These are phyloP conservation scores for Eucalyptus melliodora DNA, from an alignment of 345 rosid species.

Conservation along the genomic window DNA sequence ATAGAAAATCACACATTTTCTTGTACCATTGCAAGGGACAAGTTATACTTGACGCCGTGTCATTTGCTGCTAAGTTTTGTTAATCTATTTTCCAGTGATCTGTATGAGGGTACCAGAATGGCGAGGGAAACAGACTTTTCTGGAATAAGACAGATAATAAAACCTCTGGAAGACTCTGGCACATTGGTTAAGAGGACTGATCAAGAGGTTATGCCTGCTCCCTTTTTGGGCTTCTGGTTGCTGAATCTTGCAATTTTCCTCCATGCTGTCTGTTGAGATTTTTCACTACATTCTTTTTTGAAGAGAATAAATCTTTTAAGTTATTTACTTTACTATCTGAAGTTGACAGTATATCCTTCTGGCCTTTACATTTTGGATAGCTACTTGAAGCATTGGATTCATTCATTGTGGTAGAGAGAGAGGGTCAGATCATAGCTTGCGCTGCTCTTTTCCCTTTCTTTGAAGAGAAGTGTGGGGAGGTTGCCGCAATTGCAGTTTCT, in stretches of 20 bases:
- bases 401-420: slow-evolving; percentile 74
- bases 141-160: slow-evolving; percentile 65
- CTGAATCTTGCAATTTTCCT: neutral
- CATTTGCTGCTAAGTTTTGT: neutral
- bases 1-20: neutral
- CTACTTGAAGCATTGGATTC: slow-evolving; percentile 52
- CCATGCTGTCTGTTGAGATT: neutral
- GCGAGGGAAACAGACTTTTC: slow-evolving; percentile 56
- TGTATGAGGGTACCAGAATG: slow-evolving; percentile 84
- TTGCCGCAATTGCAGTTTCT: slow-evolving; percentile 90
- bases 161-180: slow-evolving; percentile 71
- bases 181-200: slow-evolving; percentile 55
- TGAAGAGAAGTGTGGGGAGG: slow-evolving; percentile 81
- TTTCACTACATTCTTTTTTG: neutral
- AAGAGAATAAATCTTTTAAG: neutral
- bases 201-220: slow-evolving; percentile 45
- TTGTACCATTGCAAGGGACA: neutral
- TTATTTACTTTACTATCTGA: neutral
- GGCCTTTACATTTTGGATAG: slow-evolving; percentile 15
- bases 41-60: neutral
- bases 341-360: neutral
- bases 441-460: slow-evolving; percentile 86
- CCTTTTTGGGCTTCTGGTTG: neutral
- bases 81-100: slow-evolving; percentile 35
- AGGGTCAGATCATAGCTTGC: slow-evolving; percentile 88